Base-by-base conservation (phyloP, 73 alveolate genomes). In the Paramecium tetraurelia region DNA sequence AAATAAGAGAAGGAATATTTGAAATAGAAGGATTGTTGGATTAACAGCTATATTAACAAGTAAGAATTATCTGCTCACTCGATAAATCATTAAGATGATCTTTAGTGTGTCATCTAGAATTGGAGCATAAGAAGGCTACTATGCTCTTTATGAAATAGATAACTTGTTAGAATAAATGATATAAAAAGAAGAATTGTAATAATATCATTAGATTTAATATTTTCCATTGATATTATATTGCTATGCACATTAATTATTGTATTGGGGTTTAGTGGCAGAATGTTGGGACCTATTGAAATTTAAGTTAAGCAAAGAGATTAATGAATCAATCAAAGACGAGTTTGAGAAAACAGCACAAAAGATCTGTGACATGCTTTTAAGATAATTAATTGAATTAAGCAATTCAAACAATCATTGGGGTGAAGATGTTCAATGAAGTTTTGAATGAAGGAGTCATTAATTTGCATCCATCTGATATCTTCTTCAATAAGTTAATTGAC, bases 211-310 rank as follows among this genome's bases (percentile, higher is more conserved):
- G 43, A 31, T 35, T 7, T 48, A 80, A 35, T 80, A 31, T 80
- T 43, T n/a, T 12, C 90, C 90, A 41, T 63, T 80, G 5, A 80
- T 80, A 11, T 43, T 80, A 27, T 80, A 80, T 48, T 44, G 76
- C 44, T 63, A 80, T 43, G n/a, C 76, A 7, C 90, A 80, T 16
- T 46, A 80, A 80, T 48, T 80, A 41, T 43, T 80, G 18, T 48
- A 80, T 80, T 80, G 90, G 90, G 70, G 72, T 10, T 48, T 80
- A 14, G 57, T 21, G 0, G 50, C 70, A 11, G 90, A 80, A 80
- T 80, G 90, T 80, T 80, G 90, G 90, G 90, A 80, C 7, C 14
- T 80, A 44, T 80, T 80, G 21, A 41, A 48, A 80, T 31, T 24
- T 44, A 80, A 80, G 24, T 46, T 80, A 24, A 11, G 18, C 7